phyloP scores from a whole-genome alignment of 305 asterid species.

The Euphrasia arctica region DNA sequence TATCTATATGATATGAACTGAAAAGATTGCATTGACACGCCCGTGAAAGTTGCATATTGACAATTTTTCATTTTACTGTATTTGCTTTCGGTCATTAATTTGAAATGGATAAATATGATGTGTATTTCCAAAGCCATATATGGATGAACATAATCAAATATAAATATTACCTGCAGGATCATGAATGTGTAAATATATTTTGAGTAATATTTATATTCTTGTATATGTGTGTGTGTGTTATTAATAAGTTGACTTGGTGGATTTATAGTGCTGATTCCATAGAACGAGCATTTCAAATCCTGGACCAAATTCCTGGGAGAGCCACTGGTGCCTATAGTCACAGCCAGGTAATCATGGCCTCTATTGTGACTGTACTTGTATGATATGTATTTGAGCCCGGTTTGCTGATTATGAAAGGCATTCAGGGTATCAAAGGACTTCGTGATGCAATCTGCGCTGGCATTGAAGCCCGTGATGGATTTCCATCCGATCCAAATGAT shows the following conservation, averaged over 20 bases:
- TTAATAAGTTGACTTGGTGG: slow-evolving; percentile 21
- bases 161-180: not conserved
- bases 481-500: slow-evolving; percentile 77
- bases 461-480: slow-evolving; percentile 87
- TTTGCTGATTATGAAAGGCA: slow-evolving; percentile 1
- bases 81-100: not conserved
- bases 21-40: not conserved
- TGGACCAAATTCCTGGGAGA: slow-evolving; percentile 94
- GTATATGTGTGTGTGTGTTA: not conserved
- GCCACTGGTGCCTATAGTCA: slow-evolving; percentile 99
- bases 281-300: slow-evolving; percentile 84
- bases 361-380: slow-evolving; percentile 5
- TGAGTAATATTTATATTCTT: not conserved
- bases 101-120: not conserved
- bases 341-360: slow-evolving; percentile 67
- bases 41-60: not conserved
- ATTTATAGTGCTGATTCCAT: slow-evolving; percentile 86
- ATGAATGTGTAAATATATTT: not conserved
- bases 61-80: not conserved
- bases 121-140: not conserved
- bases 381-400: not conserved
- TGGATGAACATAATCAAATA: not conserved
- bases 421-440: slow-evolving; percentile 82
- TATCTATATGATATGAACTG: not conserved
- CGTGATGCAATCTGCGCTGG: slow-evolving; percentile 84